A percentile compares a stretch with the other conserved stretches of the same genome.
Conservation (phyloP, 2,329 filamentous ascomycete genomes). For the Amesomyces nigricolor region DNA sequence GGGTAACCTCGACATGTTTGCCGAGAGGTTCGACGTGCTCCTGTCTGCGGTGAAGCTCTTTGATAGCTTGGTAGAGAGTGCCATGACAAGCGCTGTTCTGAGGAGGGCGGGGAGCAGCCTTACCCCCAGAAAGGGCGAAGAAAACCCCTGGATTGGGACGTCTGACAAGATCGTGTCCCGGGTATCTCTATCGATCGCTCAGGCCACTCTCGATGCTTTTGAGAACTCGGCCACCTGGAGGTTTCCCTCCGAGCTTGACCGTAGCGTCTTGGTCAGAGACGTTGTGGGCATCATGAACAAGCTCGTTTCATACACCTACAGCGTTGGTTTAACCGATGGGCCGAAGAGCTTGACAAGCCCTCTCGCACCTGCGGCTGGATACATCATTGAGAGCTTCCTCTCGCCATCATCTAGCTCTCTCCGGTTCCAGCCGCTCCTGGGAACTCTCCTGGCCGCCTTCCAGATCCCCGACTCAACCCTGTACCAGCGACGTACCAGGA, state of each 20-base stretch:
- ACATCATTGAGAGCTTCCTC: constrained; percentile 72
- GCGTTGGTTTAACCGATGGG: constrained; percentile 57
- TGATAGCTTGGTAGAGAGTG: constrained; percentile 67
- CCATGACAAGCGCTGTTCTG: constrained; percentile 62
- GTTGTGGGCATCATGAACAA: constrained; percentile 67
- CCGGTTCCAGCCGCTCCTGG: constrained; percentile 70
- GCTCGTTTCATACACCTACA: constrained; percentile 66
- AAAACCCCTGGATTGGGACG: constrained; percentile 61
- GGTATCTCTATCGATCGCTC: constrained; percentile 66
- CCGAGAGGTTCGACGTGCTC: constrained; percentile 72
- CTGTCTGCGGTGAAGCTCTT: constrained; percentile 69
- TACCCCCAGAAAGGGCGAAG: constrained; percentile 40
- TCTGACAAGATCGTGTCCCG: constrained; percentile 72
- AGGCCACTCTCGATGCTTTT: constrained; percentile 73
- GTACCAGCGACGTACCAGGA: constrained; percentile 48
- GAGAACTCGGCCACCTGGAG: constrained; percentile 84
- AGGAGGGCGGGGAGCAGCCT: constrained; percentile 54
- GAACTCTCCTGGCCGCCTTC: constrained; percentile 59
- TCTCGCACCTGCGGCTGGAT: constrained; percentile 66
- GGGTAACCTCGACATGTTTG: constrained; percentile 73
- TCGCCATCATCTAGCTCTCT: constrained; percentile 63
- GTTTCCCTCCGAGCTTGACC: constrained; percentile 63
- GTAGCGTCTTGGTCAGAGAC: constrained; percentile 60
- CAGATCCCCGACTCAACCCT: constrained; percentile 57
- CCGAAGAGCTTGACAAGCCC: constrained; percentile 45